These are phyloP conservation scores for Arxiozyma bovina DNA, from an alignment of 1,139 yeast genomes.

Conservation along the genomic window DNA sequence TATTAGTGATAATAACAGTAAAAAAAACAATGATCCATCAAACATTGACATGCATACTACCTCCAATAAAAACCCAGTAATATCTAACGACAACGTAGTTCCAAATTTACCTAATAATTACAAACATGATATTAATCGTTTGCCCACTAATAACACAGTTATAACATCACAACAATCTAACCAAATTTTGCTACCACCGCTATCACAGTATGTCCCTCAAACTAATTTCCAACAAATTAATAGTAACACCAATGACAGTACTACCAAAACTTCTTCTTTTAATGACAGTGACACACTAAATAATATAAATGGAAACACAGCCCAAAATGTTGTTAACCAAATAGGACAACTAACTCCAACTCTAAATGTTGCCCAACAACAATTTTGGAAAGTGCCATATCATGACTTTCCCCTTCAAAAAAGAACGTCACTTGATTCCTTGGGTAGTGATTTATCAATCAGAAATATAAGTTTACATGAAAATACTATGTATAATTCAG, in stretches of 20 bases:
- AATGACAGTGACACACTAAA: background rate
- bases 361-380: slow-evolving; percentile 18
- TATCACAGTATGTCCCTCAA: slow-evolving; percentile 25
- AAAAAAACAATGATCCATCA: background rate
- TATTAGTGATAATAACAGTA: no score
- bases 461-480: slow-evolving; percentile 16
- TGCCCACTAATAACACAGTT: slow-evolving; percentile 23
- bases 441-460: slow-evolving; percentile 24
- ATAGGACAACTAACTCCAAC: background rate
- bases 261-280: background rate
- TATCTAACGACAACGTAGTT: background rate
- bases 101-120: background rate
- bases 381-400: slow-evolving; percentile 31
- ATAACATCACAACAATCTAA: slow-evolving; percentile 12
- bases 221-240: background rate
- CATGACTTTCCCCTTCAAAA: slow-evolving; percentile 28
- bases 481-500: slow-evolving; percentile 12
- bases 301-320: background rate
- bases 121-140: slow-evolving; percentile 20
- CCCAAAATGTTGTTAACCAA: background rate
- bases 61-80: background rate
- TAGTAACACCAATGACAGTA: background rate
- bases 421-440: slow-evolving; percentile 26
- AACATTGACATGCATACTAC: background rate
- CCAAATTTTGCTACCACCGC: slow-evolving; percentile 24